Conservation (phyloP, 257 asterid species). For the Solanum neorickii region DNA sequence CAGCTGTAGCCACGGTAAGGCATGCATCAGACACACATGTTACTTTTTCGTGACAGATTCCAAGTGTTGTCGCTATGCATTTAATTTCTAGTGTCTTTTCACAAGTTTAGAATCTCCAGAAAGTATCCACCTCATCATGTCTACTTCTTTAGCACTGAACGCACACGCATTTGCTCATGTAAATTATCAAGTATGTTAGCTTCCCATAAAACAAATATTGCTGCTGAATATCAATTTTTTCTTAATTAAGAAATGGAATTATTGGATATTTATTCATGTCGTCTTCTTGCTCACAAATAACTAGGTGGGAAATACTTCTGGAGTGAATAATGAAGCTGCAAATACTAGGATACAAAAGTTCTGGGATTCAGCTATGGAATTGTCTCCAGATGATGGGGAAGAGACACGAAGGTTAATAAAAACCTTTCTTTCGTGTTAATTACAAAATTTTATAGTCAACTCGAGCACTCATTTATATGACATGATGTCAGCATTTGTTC, state of each 20-base stretch:
- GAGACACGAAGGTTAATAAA: slow-evolving; percentile 62
- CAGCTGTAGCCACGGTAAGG: slow-evolving; percentile 85
- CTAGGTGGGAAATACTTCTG: slow-evolving; percentile 77
- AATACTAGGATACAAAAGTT: slow-evolving; percentile 76
- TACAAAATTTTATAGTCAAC: slow-evolving; percentile 1
- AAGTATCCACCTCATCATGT: neutral
- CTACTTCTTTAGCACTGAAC: neutral
- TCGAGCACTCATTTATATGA: slow-evolving; percentile 3
- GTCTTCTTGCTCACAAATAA: neutral
- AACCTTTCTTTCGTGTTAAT: neutral
- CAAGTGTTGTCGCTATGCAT: neutral
- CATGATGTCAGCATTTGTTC: slow-evolving; percentile 47
- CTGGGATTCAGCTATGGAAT: slow-evolving; percentile 94
- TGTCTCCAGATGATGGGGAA: slow-evolving; percentile 65
- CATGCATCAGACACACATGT: neutral
- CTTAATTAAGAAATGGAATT: neutral
- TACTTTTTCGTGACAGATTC: neutral
- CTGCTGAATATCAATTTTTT: neutral
- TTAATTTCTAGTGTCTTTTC: neutral
- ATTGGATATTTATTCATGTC: neutral
- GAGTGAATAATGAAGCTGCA: slow-evolving; percentile 52
- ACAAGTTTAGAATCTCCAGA: neutral
- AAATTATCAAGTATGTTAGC: neutral
- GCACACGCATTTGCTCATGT: neutral
- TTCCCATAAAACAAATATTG: neutral